Base-by-base conservation (phyloP, 2,329 filamentous ascomycete species). In the Curvularia spicifera region DNA sequence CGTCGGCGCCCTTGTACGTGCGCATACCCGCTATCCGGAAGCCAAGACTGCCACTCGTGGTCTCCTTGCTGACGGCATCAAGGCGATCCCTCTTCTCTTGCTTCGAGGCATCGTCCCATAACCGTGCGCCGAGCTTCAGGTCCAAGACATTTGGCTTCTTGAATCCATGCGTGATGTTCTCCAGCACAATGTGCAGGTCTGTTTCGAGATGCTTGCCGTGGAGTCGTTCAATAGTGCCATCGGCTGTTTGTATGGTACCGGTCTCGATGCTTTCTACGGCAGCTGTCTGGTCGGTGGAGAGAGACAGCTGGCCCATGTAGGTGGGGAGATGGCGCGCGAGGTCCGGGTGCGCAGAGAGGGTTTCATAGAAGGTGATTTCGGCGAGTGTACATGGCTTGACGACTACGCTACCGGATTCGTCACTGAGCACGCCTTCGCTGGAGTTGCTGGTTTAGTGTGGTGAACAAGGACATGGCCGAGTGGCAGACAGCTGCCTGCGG, bases 321-420 rank as follows among this genome's bases (percentile, higher is more conserved):
- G 87, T 84, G 45, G 95, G 94, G 83, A 98, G 94, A 69, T 94
- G 85, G 24, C 88, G 85, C 50, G 88, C 85, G 70, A 98, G 91
- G 1, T 89, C 86, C 29, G 87, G 86, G 72, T 96, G 89, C 22
- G 83, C 78, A 28, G 88, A 73, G 26, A 81, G 88, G 39, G 87
- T 86, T 75, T 97, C 87, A 82, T 99, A 99, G 78, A 99, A 99
- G 44, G 87, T 84, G 69, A 98, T 87, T 79, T 99, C 95, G 63
- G 88, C 84, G 62, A 87, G 80, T 0, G 91, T 96, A 77, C 94
- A 98, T 18, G 95, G 95, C 79, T 99, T 99, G 74, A 97, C 91
- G 75, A 99, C 91, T 33, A 98, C 83, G 63, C 90, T 87, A 74
- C 95, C 95, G 52, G 91, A 87, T 54, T 85, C 83, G 72, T 96